Percentiles rank a stretch among this genome's conserved stretches.
Conservation (phyloP, 208 protist species). For the Naegleria gruberi region DNA sequence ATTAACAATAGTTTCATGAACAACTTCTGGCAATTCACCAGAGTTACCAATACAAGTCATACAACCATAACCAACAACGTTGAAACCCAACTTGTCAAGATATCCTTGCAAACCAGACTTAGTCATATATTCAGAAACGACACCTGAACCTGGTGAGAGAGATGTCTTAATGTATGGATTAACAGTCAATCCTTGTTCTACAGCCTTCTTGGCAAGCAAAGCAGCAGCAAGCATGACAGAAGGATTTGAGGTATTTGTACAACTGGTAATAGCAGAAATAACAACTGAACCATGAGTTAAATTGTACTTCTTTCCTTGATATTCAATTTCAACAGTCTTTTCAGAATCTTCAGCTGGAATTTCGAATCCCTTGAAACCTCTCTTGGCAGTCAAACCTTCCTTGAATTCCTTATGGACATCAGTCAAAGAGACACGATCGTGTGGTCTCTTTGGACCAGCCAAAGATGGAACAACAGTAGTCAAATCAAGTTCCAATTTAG, state of each 20-base stretch:
- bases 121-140: constrained; percentile 84
- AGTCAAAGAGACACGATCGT: constrained; percentile 79
- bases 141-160: constrained; percentile 83
- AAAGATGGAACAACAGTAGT: constrained; percentile 71
- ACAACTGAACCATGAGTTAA: constrained; percentile 84
- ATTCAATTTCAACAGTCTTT: constrained; percentile 63
- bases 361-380: constrained; percentile 90
- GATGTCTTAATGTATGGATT: constrained; percentile 83
- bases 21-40: constrained; percentile 59
- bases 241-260: constrained; percentile 91
- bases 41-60: constrained; percentile 95
- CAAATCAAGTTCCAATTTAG: constrained; percentile 51
- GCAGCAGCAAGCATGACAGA: constrained; percentile 84
- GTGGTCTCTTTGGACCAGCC: constrained; percentile 85
- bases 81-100: constrained; percentile 76
- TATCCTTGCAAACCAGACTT: constrained; percentile 64
- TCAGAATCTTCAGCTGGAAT: constrained; percentile 60
- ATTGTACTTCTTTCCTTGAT: constrained; percentile 60
- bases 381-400: constrained; percentile 67
- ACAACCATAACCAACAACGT: constrained; percentile 85
- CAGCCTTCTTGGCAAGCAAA: constrained; percentile 79
- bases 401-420: constrained; percentile 83
- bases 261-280: constrained; percentile 89
- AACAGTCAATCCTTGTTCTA: constrained; percentile 75
- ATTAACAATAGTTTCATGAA: constrained; percentile 73